phyloP scores from a whole-genome alignment of 805 yeast genomes.

The Lipomyces starkeyi region DNA sequence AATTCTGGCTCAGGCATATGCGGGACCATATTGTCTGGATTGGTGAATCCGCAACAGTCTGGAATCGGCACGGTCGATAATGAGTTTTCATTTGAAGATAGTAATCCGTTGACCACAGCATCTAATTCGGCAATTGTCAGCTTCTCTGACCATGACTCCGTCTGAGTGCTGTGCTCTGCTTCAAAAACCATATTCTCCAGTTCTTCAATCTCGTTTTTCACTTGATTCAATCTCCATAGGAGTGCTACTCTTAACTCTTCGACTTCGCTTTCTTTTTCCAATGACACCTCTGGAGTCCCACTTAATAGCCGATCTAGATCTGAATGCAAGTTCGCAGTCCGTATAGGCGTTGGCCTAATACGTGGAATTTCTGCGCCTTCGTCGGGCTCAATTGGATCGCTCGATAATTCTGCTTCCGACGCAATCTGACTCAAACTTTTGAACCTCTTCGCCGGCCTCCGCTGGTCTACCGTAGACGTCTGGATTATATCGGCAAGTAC shows the following conservation, averaged over 20 bases:
- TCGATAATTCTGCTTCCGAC: constrained; percentile 8
- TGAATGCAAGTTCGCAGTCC: not conserved
- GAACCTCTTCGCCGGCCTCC: constrained; percentile 16
- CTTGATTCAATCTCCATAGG: constrained; percentile 8
- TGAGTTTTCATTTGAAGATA: constrained; percentile 6
- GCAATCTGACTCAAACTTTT: constrained; percentile 22
- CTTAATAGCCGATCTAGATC: not conserved
- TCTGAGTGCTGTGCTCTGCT: not conserved
- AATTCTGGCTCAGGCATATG: constrained; percentile 25
- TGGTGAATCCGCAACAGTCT: not conserved
- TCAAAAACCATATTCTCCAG: not conserved
- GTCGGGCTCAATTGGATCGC: not conserved
- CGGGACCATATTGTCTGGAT: constrained; percentile 4
- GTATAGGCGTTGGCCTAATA: not conserved
- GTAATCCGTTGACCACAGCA: constrained; percentile 4
- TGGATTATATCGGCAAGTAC: not conserved
- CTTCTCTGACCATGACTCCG: not conserved
- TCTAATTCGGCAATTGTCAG: not conserved
- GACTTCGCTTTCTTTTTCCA: constrained; percentile 12
- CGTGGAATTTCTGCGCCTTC: not conserved
- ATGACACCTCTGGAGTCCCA: not conserved
- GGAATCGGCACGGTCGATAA: not conserved
- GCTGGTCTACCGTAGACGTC: not conserved
- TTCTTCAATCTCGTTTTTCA: constrained; percentile 9
- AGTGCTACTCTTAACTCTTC: constrained; percentile 17